Evolutionary conservation across 23 red algal species (phyloP), one percentile per base, ranked within the genome.

Genomic region (Cyanidioschyzon merolae): DNA sequence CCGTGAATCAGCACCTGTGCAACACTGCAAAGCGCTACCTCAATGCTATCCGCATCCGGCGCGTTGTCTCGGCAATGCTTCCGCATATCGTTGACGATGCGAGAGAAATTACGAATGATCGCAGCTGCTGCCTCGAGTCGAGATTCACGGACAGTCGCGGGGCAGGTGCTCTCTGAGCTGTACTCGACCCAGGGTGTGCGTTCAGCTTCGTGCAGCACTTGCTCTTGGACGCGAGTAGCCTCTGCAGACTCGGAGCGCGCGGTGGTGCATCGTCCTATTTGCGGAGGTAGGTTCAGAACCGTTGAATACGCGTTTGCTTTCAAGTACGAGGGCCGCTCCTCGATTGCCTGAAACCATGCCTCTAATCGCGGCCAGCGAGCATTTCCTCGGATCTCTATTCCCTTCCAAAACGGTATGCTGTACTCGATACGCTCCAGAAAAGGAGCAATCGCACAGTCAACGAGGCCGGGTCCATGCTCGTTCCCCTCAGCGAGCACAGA

Each of bases 261-360:
- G 16, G 63, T 87, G 16, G 57, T 50, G 27, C 79, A 82, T 1
- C 81, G 85, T 24, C 90, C 90, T 16, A 95, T 85, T 54, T 95
- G 90, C 0, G 90, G 90, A 0, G 90, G 90, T 21, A 95, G 77
- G 27, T 83, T 84, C n/a, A 80, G 67, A 7, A 95, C 84, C 29
- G 63, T 71, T 27, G 63, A 71, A 35, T 71, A 71, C 2, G 63
- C 63, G 63, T 71, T 71, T 7, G n/a, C 63, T 34, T 86, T 80
- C 15, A 75, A 39, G 0, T 79, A 84, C 45, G 76, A 79, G 37
- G 58, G 76, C 76, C 79, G 82, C 16, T 30, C 58, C 21, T 92
- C 83, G 79, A 84, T 86, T 32, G 82, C 76, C 1, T 68, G 36
- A 84, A 79, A 86, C 89, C 89, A 92, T 37, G 50, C 63, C 26